A percentile compares a stretch with the other conserved stretches of the same genome.
These are phyloP conservation scores for Comarum palustre DNA, from an alignment of 306 rosid species.

Conservation along the genomic window DNA sequence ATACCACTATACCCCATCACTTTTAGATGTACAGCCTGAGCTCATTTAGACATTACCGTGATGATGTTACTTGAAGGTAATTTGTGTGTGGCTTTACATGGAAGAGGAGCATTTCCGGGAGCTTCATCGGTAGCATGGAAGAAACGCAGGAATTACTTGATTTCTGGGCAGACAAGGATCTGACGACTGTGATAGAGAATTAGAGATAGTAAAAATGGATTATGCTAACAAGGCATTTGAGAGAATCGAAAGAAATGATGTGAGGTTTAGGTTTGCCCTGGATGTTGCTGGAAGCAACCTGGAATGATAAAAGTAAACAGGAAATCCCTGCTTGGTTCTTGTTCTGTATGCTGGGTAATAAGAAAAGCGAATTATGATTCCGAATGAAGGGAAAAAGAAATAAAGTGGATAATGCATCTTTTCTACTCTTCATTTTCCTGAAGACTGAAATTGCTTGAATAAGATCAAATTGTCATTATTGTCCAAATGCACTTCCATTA, in stretches of 20 bases:
- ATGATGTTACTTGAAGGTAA: neutral
- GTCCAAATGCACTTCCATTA: neutral
- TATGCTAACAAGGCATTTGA: slow-evolving; percentile 37
- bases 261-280: slow-evolving; percentile 39
- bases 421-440: neutral
- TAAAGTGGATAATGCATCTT: no score
- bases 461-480: neutral
- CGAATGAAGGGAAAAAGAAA: no score
- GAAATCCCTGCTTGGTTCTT: neutral
- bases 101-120: slow-evolving; percentile 38
- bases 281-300: slow-evolving; percentile 35
- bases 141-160: slow-evolving; percentile 35
- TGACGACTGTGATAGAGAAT: slow-evolving; percentile 27
- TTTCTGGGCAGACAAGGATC: slow-evolving; percentile 35
- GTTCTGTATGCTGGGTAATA: neutral
- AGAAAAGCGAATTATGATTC: neutral
- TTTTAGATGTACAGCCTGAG: neutral
- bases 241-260: slow-evolving; percentile 39
- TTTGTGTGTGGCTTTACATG: slow-evolving; percentile 21
- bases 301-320: neutral
- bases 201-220: slow-evolving; percentile 29
- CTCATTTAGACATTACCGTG: neutral
- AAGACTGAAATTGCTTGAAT: neutral
- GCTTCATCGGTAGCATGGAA: slow-evolving; percentile 49
- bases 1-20: neutral